Evolutionary conservation across 176 grass and related monocot genomes (phyloP), one percentile per base, ranked within the genome.

Genomic region (Calamus simplicifolius): DNA sequence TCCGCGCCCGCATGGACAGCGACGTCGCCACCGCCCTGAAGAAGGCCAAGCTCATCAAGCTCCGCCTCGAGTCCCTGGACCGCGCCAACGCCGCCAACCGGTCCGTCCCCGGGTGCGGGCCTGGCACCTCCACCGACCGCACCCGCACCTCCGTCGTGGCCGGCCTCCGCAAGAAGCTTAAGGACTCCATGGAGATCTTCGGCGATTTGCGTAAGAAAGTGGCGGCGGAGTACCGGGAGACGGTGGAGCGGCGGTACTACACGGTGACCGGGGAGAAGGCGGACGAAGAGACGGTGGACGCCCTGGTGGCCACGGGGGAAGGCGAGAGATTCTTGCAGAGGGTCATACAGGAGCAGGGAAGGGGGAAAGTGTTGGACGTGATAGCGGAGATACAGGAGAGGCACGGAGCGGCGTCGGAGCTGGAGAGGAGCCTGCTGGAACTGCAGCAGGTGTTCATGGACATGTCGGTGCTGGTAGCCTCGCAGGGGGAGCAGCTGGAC

Each of bases 401-500:
- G 64, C 91, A 87, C 53, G 77, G 80, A 61, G 86, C 91, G 6
- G 80, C 90, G 54, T 69, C 76, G 17, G 74, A 90, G 18, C 80
- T 95, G 19, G 91, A 95, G 77, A 67, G 91, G 5, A 62, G 60
- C 63, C 68, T 95, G 29, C 59, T 77, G 6, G 91, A 95, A 86
- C 86, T 95, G 54, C 91, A 95, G 68, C 91, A 95, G 74, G 91
- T 95, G 56, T 95, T 95, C 80, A 81, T 87, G 71, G 91, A 90
- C 86, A 95, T 95, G 91, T 82, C 91, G 0, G 91, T 95, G 27
- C 83, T 95, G 14, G 91, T 95, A 56, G 69, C 30, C 15, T 72
- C 77, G 56, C 91, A 95, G 78, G 91, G 91, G 15, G 85, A 95
- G 82, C 91, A 95, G 71, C 78, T 95, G 16, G 74, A 95, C 31